phyloP scores from a whole-genome alignment of 805 yeast genomes.

The Ogataea angusta region DNA sequence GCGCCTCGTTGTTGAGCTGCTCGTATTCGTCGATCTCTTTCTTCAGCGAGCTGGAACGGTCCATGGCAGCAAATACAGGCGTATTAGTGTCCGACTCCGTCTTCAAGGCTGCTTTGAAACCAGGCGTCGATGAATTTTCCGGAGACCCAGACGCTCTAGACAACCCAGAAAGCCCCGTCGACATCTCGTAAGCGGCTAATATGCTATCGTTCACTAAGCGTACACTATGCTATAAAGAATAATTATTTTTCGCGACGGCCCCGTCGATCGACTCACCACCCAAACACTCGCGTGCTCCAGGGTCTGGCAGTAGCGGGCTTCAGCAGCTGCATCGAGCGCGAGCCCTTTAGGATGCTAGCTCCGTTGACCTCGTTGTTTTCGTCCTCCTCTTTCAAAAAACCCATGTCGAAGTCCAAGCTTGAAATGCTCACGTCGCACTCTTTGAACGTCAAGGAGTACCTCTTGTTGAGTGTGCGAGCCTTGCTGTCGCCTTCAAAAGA shows the following conservation, averaged over 20 bases:
- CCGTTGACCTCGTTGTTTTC: conserved; percentile 9
- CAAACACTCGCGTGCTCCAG: conserved; percentile 16
- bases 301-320: conserved; percentile 1
- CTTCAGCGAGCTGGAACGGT: conserved; percentile 11
- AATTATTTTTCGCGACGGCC: conserved; percentile 5
- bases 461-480: conserved; percentile 16
- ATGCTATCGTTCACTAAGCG: conserved; percentile 1
- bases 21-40: conserved; percentile 18
- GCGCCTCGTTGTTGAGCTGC: conserved; percentile 19
- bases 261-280: conserved; percentile 15
- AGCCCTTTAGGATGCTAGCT: conserved; percentile 8
- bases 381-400: conserved; percentile 16
- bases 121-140: conserved; percentile 7
- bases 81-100: conserved; percentile 6
- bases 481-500: conserved; percentile 45
- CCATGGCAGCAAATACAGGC: conserved; percentile 8
- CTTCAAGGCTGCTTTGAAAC: conserved; percentile 5
- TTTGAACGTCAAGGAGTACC: conserved; percentile 27
- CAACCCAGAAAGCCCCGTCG: conserved; percentile 6
- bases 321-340: conserved; percentile 8
- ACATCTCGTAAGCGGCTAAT: background rate
- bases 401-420: conserved; percentile 13
- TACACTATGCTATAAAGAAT: conserved; percentile 5
- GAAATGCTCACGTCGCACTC: conserved; percentile 19
- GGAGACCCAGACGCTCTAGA: conserved; percentile 10